These are phyloP conservation scores for Lactarius akahatsu DNA, from an alignment of 768 basidiomycete genomes.

Conservation along the genomic window DNA sequence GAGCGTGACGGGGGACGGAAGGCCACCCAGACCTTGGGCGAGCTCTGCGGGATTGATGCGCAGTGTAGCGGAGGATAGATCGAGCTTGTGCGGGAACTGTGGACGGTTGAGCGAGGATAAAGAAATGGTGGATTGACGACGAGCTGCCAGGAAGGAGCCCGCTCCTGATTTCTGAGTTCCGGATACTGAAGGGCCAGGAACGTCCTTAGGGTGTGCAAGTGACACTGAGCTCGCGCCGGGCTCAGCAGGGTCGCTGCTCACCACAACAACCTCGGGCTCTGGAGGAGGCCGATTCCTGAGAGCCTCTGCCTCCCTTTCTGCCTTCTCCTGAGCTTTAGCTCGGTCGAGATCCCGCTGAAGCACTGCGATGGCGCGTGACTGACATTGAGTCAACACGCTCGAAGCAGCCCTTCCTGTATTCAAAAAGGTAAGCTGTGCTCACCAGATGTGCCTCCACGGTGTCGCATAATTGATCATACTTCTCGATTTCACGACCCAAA, in stretches of 20 bases:
- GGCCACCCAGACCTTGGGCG: conserved; percentile 53
- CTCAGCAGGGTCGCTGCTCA: not conserved
- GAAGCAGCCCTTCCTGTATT: not conserved
- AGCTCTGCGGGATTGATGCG: conserved; percentile 66
- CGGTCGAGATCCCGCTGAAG: conserved; percentile 67
- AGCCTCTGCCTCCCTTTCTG: conserved; percentile 36
- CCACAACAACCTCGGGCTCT: conserved; percentile 28
- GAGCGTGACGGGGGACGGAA: conserved; percentile 77
- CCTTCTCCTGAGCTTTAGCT: conserved; percentile 44
- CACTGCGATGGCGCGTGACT: conserved; percentile 72
- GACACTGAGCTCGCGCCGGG: not conserved
- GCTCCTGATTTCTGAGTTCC: conserved; percentile 38
- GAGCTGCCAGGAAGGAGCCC: conserved; percentile 37
- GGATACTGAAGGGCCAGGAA: conserved; percentile 33
- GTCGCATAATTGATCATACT: conserved; percentile 79
- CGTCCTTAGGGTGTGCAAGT: conserved; percentile 14
- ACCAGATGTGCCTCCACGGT: conserved; percentile 71
- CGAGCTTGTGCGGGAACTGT: conserved; percentile 70
- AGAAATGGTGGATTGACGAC: conserved; percentile 76
- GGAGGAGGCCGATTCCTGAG: conserved; percentile 36
- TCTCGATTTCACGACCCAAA: conserved; percentile 72
- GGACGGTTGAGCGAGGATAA: conserved; percentile 77
- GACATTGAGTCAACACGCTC: conserved; percentile 6
- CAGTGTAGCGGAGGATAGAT: conserved; percentile 68
- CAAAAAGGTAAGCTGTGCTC: conserved; percentile 33